Base-by-base conservation (phyloP, 2,329 filamentous ascomycete genomes). In the Botrytis aclada region DNA sequence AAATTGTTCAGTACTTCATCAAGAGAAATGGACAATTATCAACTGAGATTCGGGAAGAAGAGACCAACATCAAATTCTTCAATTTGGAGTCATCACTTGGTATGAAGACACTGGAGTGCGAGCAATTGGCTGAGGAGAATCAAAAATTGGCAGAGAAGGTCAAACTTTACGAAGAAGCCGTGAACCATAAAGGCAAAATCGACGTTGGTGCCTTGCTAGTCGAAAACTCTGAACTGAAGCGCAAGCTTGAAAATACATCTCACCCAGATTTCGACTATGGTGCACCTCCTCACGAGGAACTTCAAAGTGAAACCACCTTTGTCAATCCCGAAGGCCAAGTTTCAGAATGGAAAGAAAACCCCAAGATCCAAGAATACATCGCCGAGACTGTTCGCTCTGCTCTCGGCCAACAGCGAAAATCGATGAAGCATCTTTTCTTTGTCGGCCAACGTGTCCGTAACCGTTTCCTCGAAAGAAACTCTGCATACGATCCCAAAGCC, bases 361-460 rank as follows among this genome's bases (percentile, higher is more conserved):
- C 70, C 10, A 67, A 66, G 54, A 25, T 72, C 16, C 63, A 72
- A 43, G 70, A 72, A 54, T 67, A 58, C 16, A 65, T 67, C 6
- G 61, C 70, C 14, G 70, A 66, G 58, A n/a, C 63, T 41, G 70
- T 72, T 32, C 63, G 64, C 37, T 65, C 70, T 56, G 61, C 70
- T 18, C 64, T 72, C 10, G 67, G 39, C 39, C 37, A 65, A 43
- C 70, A 72, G 39, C 70, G 70, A 37, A 72, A 72, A 37, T 72
- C 70, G 14, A 72, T 72, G 70, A 72, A 72, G 18, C 70, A 72
- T 39, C 62, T 72, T 18, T 72, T 72, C 39, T 72, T 72, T 41
- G 70, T 72, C 34, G 70, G 70, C 7, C 70, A 72, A 29, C 70
- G 70, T 18, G 70, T 72, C n/a, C 70, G 70, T 8, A 72, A 72